phyloP scores from a whole-genome alignment of 495 filamentous ascomycete genomes.

The Beverwykella pulmonaria region DNA sequence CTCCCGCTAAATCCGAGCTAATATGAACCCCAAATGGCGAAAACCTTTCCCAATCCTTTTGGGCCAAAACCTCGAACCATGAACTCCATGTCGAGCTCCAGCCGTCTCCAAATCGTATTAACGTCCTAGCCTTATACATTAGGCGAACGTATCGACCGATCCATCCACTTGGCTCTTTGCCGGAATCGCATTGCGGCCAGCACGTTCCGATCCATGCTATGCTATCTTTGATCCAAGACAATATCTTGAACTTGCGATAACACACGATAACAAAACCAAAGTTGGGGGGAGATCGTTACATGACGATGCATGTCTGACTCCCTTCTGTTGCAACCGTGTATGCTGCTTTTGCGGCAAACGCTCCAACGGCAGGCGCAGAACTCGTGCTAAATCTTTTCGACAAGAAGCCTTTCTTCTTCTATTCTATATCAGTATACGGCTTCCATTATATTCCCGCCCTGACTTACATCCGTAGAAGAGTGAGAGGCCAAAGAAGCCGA shows the following conservation, averaged over 20 bases:
- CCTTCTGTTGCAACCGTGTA: constrained; percentile 7
- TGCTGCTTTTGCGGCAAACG: not conserved
- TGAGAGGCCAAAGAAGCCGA: not conserved
- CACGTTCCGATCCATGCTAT: not conserved
- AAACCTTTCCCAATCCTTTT: not conserved
- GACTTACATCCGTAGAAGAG: constrained; percentile 17
- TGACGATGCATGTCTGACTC: constrained; percentile 21
- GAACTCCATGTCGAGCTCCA: not conserved
- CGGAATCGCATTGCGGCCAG: not conserved
- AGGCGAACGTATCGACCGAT: not conserved
- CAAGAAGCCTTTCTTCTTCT: constrained; percentile 22
- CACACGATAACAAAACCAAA: not conserved
- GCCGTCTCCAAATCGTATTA: no score
- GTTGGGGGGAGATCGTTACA: constrained; percentile 9
- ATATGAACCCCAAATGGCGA: not conserved
- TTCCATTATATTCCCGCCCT: not conserved
- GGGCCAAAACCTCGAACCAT: not conserved
- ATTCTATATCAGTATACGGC: not conserved
- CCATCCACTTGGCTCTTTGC: not conserved
- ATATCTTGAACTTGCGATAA: not conserved
- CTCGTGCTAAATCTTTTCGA: constrained; percentile 3
- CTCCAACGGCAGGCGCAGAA: not conserved
- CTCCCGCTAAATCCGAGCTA: not conserved
- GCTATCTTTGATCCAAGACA: not conserved
- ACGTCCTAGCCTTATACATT: no score